Conservation (phyloP, 2,329 filamentous ascomycete genomes). For the Monosporascus sp. region DNA sequence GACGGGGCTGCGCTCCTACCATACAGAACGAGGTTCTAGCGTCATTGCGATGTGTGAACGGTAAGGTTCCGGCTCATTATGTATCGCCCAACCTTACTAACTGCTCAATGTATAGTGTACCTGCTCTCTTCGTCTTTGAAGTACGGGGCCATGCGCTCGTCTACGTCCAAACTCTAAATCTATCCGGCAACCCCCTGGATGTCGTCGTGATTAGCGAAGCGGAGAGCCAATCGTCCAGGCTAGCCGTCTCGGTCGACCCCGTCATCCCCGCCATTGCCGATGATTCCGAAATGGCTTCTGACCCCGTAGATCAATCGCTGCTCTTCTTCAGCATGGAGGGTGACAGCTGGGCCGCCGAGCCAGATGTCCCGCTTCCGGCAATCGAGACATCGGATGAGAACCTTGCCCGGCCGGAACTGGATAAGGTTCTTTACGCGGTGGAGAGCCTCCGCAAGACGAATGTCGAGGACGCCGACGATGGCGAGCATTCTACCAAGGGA, state of each 20-base stretch:
- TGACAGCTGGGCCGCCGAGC: slow-evolving; percentile 8
- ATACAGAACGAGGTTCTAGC: slow-evolving; percentile 19
- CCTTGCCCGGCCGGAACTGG: slow-evolving; percentile 20
- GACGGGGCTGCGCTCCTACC: slow-evolving; percentile 34
- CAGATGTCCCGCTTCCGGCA: slow-evolving; percentile 3
- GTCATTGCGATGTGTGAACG: slow-evolving; percentile 39
- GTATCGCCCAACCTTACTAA: slow-evolving; percentile 15
- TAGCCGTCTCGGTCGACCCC: slow-evolving; percentile 38
- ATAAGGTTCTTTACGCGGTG: slow-evolving; percentile 24
- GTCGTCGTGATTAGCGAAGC: slow-evolving; percentile 23
- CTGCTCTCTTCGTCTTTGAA: slow-evolving; percentile 63
- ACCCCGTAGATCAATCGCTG: slow-evolving; percentile 5
- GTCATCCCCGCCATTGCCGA: slow-evolving; percentile 14
- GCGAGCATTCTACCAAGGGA: slow-evolving; percentile 1
- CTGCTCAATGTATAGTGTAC: slow-evolving; percentile 33
- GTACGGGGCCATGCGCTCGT: slow-evolving; percentile 47
- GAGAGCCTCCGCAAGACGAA: slow-evolving; percentile 28
- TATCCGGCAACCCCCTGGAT: slow-evolving; percentile 64
- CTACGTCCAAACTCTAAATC: slow-evolving; percentile 43
- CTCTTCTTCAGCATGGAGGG: slow-evolving; percentile 18
- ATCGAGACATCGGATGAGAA: slow-evolving; percentile 5
- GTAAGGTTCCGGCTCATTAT: slow-evolving; percentile 30
- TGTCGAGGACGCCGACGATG: slow-evolving; percentile 15
- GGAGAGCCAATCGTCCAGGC: slow-evolving; percentile 13
- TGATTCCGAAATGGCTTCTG: slow-evolving; percentile 2